These are phyloP conservation scores for Ophiobolus disseminans DNA, from an alignment of 2,329 filamentous ascomycete species.

Conservation along the genomic window DNA sequence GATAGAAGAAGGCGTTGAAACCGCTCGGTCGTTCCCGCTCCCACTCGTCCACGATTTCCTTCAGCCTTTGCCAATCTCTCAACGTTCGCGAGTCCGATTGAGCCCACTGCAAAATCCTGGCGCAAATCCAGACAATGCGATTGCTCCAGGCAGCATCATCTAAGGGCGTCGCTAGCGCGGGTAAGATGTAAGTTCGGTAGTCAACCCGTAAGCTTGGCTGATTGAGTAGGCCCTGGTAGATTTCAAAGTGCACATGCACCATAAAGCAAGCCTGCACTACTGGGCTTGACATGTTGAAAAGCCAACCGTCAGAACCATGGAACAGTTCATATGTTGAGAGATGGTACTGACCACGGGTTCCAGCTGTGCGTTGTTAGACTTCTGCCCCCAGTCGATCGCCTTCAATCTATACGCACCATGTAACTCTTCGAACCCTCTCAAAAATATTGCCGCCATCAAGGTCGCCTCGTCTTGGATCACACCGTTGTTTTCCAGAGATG, in stretches of 20 bases:
- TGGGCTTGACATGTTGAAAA: constrained; percentile 17
- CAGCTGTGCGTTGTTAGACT: constrained; percentile 13
- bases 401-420: constrained; percentile 15
- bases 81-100: constrained; percentile 3
- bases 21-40: constrained; percentile 18
- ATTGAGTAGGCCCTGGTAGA: constrained; percentile 20
- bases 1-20: constrained; percentile 24
- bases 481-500: constrained; percentile 20
- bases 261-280: constrained; percentile 26
- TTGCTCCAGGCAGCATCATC: constrained; percentile 25
- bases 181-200: constrained; percentile 16
- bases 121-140: constrained; percentile 25
- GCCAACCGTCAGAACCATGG: constrained; percentile 18
- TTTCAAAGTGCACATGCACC: constrained; percentile 25
- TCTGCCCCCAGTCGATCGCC: background rate
- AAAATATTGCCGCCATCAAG: constrained; percentile 22
- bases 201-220: constrained; percentile 17
- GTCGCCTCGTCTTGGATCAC: constrained; percentile 26
- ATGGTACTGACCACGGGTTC: constrained; percentile 20
- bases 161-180: constrained; percentile 4
- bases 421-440: constrained; percentile 26
- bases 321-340: constrained; percentile 27
- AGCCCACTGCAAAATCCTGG: constrained; percentile 24
- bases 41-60: constrained; percentile 25
- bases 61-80: constrained; percentile 17